Base-by-base conservation (phyloP, 2,329 filamentous ascomycete genomes). In the Sporothrix dimorphospora region DNA sequence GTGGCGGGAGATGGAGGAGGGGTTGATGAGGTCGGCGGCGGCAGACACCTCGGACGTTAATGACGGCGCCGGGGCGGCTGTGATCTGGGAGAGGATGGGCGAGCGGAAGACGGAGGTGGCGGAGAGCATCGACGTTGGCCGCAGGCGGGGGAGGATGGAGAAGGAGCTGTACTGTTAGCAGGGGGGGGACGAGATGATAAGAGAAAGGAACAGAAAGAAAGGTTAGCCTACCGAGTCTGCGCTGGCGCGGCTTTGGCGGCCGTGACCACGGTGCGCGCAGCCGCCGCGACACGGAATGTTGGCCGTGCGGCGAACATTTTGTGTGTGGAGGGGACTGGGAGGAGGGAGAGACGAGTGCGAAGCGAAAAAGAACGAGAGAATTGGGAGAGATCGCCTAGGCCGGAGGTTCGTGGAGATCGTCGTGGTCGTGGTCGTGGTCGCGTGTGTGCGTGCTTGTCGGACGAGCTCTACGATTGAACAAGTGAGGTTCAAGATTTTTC, bases 1-100 rank as follows among this genome's bases (percentile, higher is more conserved):
- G 78, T 88, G 84, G 38, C 84, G 78, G 14, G 86, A 85, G 75
- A 89, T 83, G 73, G 85, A 78, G 14, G 80, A 76, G 70, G 78
- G 78, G 30, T 84, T 81, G 12, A 88, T 82, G 24, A 88, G 73
- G 74, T 89, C 86, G 38, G 73, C 74, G 30, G 72, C 74, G 3
- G 57, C 53, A 11, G 67, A 71, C 0, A 75, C 69, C 24, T 74
- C 69, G 4, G 75, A 61, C 40, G 77, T 21, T 6, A 75, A 53
- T 57, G 76, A 74, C 3, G 57, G 45, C 19, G 72, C 16, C 16
- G 71, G 30, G 6, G 69, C 30, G 21, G 42, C n/a, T 66, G 66
- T 66, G 61, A 55, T 68, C 8, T 45, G 45, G 6, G 57, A 63
- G 38, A 45, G 59, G 21, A 70, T 16, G 30, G 57, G 34, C 40